phyloP scores from a whole-genome alignment of 2,329 filamentous ascomycete genomes.

The Calonectria honghensis region DNA sequence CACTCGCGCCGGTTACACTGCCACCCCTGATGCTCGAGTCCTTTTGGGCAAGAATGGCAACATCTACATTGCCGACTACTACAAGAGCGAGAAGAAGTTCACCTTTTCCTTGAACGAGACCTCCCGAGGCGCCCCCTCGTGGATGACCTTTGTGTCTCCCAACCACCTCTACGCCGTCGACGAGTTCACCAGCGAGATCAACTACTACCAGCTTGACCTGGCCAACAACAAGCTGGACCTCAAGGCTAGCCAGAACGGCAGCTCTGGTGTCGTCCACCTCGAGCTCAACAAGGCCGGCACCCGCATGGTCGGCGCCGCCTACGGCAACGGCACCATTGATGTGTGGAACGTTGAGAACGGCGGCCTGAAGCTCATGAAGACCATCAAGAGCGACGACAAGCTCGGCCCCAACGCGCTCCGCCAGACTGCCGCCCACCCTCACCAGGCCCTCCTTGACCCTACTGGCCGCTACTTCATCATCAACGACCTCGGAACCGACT shows the following conservation, averaged over 20 bases:
- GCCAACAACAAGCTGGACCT: conserved; percentile 56
- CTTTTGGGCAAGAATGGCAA: conserved; percentile 64
- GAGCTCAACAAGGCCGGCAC: conserved; percentile 67
- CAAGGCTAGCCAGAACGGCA: conserved; percentile 58
- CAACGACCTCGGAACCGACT: conserved; percentile 70
- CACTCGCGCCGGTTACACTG: conserved; percentile 38
- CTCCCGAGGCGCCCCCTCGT: conserved; percentile 65
- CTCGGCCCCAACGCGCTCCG: conserved; percentile 59
- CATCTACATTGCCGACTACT: conserved; percentile 65
- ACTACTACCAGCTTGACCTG: conserved; percentile 63
- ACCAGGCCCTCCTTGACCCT: conserved; percentile 70
- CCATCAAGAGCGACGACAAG: conserved; percentile 59
- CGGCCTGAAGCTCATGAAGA: conserved; percentile 62
- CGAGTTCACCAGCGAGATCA: conserved; percentile 65
- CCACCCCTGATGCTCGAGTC: conserved; percentile 54
- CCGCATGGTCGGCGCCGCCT: conserved; percentile 67
- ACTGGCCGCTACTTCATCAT: conserved; percentile 69
- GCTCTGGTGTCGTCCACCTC: conserved; percentile 68
- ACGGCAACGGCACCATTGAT: conserved; percentile 64
- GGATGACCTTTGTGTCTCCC: conserved; percentile 65
- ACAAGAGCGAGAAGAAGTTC: conserved; percentile 59
- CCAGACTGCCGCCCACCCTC: conserved; percentile 63
- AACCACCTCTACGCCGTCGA: conserved; percentile 68
- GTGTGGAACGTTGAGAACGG: conserved; percentile 66
- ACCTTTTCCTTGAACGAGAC: conserved; percentile 57